A percentile compares a stretch with the other conserved stretches of the same genome.
Conservation (phyloP, 2,329 filamentous ascomycete species). For the Claviceps paspali region DNA sequence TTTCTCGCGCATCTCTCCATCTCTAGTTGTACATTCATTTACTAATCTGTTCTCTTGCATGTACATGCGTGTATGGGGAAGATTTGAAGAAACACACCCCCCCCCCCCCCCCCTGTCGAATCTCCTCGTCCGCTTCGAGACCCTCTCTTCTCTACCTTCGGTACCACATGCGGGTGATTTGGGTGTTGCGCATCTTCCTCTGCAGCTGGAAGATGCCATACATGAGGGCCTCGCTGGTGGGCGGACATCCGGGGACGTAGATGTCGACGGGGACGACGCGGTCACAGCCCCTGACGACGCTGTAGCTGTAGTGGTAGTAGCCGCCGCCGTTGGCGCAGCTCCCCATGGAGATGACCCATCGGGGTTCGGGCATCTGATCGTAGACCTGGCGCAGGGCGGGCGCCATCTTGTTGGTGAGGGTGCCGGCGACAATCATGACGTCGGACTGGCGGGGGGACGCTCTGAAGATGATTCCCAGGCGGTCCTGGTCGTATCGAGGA, state of each 20-base stretch:
- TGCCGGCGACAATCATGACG: slow-evolving; percentile 88
- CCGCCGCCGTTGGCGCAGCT: slow-evolving; percentile 74
- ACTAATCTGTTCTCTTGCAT: neutral
- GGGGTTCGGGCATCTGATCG: slow-evolving; percentile 87
- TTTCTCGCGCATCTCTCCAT: too few relatives aligned
- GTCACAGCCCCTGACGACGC: slow-evolving; percentile 60
- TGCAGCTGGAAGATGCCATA: slow-evolving; percentile 62
- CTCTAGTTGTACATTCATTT: too few relatives aligned
- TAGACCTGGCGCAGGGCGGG: slow-evolving; percentile 81
- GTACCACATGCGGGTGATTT: slow-evolving; percentile 43
- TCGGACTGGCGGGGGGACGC: slow-evolving; percentile 78
- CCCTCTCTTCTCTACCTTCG: slow-evolving; percentile 28
- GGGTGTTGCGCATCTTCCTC: slow-evolving; percentile 54
- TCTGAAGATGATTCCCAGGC: slow-evolving; percentile 79
- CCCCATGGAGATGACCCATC: slow-evolving; percentile 76
- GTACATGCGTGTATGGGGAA: neutral
- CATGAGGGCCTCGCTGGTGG: slow-evolving; percentile 46
- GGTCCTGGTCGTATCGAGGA: slow-evolving; percentile 78
- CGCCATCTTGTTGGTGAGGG: slow-evolving; percentile 92
- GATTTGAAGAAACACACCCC: neutral
- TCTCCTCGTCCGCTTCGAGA: too few relatives aligned
- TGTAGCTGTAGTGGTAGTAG: slow-evolving; percentile 80
- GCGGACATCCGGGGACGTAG: slow-evolving; percentile 63
- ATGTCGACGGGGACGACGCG: slow-evolving; percentile 66
- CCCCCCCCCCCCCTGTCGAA: too few relatives aligned